Conservation (phyloP, 169 alveolate species). For the Neospora caninum region DNA sequence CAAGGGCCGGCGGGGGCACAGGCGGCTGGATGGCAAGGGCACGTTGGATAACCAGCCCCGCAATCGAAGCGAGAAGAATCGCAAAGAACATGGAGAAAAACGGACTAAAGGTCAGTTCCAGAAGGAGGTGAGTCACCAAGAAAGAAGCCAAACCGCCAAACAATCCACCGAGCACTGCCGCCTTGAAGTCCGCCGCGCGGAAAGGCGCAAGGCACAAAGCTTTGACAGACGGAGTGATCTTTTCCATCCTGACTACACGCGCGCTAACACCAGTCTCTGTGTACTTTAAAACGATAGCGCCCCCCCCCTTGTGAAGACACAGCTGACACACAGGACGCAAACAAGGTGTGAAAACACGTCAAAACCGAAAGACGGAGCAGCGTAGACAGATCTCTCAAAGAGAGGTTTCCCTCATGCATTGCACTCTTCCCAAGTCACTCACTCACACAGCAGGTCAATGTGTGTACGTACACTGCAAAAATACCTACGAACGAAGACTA, state of each 20-base stretch:
- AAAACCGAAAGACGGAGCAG: no score
- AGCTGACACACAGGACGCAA: no score
- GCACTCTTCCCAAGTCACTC: no score
- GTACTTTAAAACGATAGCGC: no score
- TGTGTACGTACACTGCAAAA: no score
- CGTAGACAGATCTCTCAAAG: no score
- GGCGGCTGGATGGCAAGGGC: background rate
- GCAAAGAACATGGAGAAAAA: slow-evolving; percentile 19
- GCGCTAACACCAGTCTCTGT: no score
- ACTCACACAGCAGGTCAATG: no score
- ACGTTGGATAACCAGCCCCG: background rate
- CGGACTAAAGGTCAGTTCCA: slow-evolving; percentile 23
- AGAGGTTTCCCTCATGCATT: no score
- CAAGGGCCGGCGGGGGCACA: slow-evolving; percentile 25
- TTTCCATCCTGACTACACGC: background rate
- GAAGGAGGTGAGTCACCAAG: slow-evolving; percentile 38
- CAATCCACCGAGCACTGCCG: slow-evolving; percentile 5
- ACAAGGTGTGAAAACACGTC: no score
- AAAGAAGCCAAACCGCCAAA: slow-evolving; percentile 19
- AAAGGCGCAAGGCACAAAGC: background rate
- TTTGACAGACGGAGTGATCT: background rate
- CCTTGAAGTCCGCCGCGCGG: slow-evolving; percentile 13
- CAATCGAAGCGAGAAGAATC: background rate
- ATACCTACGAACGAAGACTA: no score
- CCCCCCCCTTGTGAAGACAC: no score